Evolutionary conservation across 768 basidiomycete species (phyloP).

Genomic region (Suillus lakei): DNA sequence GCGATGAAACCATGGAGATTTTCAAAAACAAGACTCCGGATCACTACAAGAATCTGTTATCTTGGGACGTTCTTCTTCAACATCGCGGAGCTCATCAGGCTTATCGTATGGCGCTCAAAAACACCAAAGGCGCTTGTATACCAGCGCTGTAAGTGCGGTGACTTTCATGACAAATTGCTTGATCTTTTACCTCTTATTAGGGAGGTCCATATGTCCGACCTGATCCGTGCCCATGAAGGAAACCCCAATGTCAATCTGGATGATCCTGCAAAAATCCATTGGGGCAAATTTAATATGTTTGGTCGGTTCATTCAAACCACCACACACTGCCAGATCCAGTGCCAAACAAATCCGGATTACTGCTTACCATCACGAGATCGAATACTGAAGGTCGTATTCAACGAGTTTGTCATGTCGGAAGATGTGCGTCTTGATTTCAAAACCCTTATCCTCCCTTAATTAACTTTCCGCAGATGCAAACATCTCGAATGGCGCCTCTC

Average conservation of each 20-base stretch:
- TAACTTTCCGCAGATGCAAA: constrained; percentile 58
- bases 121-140: constrained; percentile 85
- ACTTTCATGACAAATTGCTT: constrained; percentile 8
- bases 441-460: not conserved
- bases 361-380: constrained; percentile 59
- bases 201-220: constrained; percentile 90
- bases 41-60: constrained; percentile 75
- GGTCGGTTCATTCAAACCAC: constrained; percentile 83
- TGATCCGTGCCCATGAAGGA: constrained; percentile 86
- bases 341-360: constrained; percentile 62
- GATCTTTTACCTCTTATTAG: constrained; percentile 43
- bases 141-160: constrained; percentile 70
- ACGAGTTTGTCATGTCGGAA: constrained; percentile 65
- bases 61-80: constrained; percentile 85
- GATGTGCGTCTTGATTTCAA: constrained; percentile 51
- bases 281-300: constrained; percentile 96
- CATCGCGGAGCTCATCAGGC: constrained; percentile 82
- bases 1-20: constrained; percentile 75
- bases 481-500: constrained; percentile 61
- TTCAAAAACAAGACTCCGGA: constrained; percentile 72
- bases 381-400: constrained; percentile 60
- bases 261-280: constrained; percentile 80
- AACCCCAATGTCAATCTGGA: constrained; percentile 73
- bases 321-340: constrained; percentile 77
- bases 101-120: constrained; percentile 88